Percentiles rank a stretch among this genome's conserved stretches.
phyloP scores from a whole-genome alignment of 768 basidiomycete genomes.

The Boletus vermiculosoides region DNA sequence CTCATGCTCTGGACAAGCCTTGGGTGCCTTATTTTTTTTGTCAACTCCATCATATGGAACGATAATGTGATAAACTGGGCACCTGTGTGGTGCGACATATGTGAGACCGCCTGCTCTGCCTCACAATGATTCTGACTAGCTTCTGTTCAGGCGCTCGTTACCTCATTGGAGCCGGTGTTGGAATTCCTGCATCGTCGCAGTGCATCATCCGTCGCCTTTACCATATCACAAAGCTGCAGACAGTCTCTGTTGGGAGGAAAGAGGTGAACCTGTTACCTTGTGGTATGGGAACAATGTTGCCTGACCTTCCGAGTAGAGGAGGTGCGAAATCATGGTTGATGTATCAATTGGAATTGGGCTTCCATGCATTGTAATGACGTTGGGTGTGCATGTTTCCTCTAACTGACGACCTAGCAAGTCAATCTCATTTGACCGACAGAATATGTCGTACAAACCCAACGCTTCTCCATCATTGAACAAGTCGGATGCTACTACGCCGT shows the following conservation, averaged over 20 bases:
- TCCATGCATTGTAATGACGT: conserved; percentile 35
- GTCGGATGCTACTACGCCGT: conserved; percentile 25
- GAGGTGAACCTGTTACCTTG: conserved; percentile 24
- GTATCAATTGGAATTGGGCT: conserved; percentile 35
- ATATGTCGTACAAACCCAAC: conserved; percentile 25
- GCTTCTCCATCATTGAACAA: conserved; percentile 27
- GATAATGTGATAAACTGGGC: conserved; percentile 31
- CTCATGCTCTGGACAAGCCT: conserved; percentile 35
- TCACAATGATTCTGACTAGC: not conserved
- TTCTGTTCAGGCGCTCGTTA: conserved; percentile 41
- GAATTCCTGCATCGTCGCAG: conserved; percentile 51
- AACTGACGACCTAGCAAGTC: not conserved
- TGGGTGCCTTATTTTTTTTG: conserved; percentile 28
- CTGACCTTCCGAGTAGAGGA: conserved; percentile 34
- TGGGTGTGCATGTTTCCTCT: conserved; percentile 23
- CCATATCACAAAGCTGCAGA: conserved; percentile 38
- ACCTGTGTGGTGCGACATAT: conserved; percentile 57
- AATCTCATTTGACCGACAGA: conserved; percentile 10
- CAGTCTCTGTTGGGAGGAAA: conserved; percentile 1
- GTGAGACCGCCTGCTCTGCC: conserved; percentile 25
- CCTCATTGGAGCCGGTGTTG: conserved; percentile 39
- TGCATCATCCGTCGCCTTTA: conserved; percentile 68
- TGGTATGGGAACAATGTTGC: not conserved
- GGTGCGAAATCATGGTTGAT: conserved; percentile 45
- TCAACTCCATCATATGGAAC: conserved; percentile 41